Evolutionary conservation across 306 rosid species (phyloP).

Genomic region (Lathyrus sativus): DNA sequence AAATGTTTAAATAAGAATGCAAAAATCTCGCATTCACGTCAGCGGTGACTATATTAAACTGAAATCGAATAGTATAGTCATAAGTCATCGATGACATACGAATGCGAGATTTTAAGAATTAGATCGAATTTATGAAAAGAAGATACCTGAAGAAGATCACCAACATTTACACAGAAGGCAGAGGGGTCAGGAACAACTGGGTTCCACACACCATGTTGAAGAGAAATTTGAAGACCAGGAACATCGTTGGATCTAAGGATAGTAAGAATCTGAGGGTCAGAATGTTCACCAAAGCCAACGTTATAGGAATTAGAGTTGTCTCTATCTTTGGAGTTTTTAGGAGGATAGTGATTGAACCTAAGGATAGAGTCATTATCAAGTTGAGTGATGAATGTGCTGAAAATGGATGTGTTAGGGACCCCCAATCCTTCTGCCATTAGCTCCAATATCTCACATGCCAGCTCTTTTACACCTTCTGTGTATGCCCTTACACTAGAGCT

Average conservation of each 20-base stretch:
- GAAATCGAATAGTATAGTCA: too few relatives aligned
- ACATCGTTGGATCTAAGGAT: slow-evolving; percentile 78
- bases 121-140: background rate
- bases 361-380: slow-evolving; percentile 64
- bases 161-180: slow-evolving; percentile 77
- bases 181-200: slow-evolving; percentile 69
- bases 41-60: too few relatives aligned
- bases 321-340: slow-evolving; percentile 28
- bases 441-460: slow-evolving; percentile 78
- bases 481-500: slow-evolving; percentile 56
- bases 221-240: slow-evolving; percentile 74
- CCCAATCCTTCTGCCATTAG: slow-evolving; percentile 69
- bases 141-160: slow-evolving; percentile 69
- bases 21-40: too few relatives aligned
- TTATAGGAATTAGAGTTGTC: slow-evolving; percentile 33
- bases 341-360: slow-evolving; percentile 84
- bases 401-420: slow-evolving; percentile 53
- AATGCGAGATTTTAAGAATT: background rate
- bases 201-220: slow-evolving; percentile 64
- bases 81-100: too few relatives aligned
- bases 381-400: slow-evolving; percentile 58
- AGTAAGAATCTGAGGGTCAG: slow-evolving; percentile 91
- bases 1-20: too few relatives aligned
- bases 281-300: slow-evolving; percentile 79
- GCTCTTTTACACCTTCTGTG: slow-evolving; percentile 46